phyloP scores from a whole-genome alignment of 768 basidiomycete genomes.

The Exsudoporus frostii region DNA sequence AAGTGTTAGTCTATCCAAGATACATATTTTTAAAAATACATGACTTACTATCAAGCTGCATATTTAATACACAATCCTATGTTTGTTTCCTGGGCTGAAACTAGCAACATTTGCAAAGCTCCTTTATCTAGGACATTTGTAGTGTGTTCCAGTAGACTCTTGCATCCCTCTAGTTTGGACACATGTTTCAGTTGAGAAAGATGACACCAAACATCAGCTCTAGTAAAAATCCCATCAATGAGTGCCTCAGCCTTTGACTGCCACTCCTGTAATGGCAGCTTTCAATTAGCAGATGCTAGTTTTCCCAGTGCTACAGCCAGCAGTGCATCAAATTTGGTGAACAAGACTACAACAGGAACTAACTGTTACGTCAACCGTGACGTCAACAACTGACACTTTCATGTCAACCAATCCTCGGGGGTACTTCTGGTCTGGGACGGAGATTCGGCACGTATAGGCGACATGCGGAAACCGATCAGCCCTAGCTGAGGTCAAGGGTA shows the following conservation, averaged over 20 bases:
- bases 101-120: not conserved
- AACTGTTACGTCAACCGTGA: too few relatives aligned
- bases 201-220: not conserved
- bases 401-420: too few relatives aligned
- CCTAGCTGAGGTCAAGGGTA: too few relatives aligned
- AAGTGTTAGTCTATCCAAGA: not conserved
- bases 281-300: not conserved
- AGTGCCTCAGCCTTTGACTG: not conserved
- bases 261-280: not conserved
- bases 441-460: too few relatives aligned
- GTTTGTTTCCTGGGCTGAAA: slow-evolving; percentile 1
- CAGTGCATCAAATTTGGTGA: slow-evolving; percentile 6
- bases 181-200: not conserved
- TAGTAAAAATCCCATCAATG: not conserved
- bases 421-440: too few relatives aligned
- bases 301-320: not conserved
- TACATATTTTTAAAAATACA: too few relatives aligned
- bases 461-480: too few relatives aligned
- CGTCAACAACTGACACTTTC: too few relatives aligned
- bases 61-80: not conserved
- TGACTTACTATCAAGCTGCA: not conserved
- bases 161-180: not conserved
- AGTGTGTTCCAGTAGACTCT: not conserved
- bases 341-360: slow-evolving; percentile 5
- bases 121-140: not conserved